Conservation (phyloP, 805 yeast species). For the Yamadazyma phyllophila region DNA sequence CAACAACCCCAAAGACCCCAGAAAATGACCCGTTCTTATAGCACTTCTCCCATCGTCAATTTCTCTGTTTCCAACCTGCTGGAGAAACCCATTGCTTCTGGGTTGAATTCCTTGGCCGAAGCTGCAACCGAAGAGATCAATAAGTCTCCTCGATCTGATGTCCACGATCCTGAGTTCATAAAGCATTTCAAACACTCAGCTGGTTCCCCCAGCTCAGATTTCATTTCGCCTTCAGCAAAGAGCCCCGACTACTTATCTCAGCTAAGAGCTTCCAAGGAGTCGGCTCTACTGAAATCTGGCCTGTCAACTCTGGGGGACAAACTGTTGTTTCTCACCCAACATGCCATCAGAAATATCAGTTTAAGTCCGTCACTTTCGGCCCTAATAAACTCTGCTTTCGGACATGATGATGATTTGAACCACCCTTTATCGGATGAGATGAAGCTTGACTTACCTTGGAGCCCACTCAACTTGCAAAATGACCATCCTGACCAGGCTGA, state of each 20-base stretch:
- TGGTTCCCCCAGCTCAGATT: conserved; percentile 13
- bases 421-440: conserved; percentile 14
- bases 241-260: neutral
- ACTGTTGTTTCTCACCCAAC: neutral
- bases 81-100: neutral
- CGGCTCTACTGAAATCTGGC: neutral
- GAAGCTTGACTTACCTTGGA: conserved; percentile 25
- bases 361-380: conserved; percentile 40
- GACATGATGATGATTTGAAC: conserved; percentile 20
- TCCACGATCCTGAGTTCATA: neutral
- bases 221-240: conserved; percentile 9
- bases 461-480: conserved; percentile 21
- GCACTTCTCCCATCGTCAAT: conserved; percentile 15
- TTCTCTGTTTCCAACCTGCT: neutral
- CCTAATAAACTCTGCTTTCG: conserved; percentile 33
- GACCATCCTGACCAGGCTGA: conserved; percentile 9
- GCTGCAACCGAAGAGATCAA: conserved; percentile 33
- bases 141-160: conserved; percentile 12
- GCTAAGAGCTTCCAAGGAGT: conserved; percentile 2
- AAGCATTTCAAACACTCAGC: no score
- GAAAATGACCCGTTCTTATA: conserved; percentile 18
- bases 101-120: conserved; percentile 33
- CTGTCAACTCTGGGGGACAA: neutral
- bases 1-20: neutral
- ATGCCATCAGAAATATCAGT: conserved; percentile 18